Conservation (phyloP, 1,284 basidiomycete genomes). For the Ceratobasidium sp. region DNA sequence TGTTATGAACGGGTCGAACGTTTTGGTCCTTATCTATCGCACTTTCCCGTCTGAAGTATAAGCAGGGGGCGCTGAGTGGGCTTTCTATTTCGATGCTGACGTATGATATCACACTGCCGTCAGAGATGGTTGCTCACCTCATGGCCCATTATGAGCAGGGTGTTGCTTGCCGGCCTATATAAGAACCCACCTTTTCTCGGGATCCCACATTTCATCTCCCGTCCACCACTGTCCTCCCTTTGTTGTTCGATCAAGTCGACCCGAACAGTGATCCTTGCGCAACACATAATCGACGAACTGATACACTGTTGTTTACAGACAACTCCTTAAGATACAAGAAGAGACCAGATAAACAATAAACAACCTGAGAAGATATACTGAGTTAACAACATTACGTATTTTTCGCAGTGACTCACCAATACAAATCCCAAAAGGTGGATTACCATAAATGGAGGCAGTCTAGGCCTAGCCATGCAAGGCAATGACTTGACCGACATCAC, state of each 20-base stretch:
- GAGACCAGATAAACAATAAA: conserved; percentile 6
- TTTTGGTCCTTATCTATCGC: too few species aligned
- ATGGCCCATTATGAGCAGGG: not conserved
- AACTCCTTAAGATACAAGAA: not conserved
- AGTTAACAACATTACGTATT: not conserved
- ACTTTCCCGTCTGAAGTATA: too few species aligned
- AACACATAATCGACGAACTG: too few species aligned
- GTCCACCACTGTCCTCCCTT: not conserved
- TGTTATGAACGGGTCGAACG: too few species aligned
- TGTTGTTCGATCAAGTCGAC: too few species aligned
- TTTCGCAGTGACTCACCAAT: not conserved
- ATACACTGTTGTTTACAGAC: not conserved
- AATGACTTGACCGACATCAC: not conserved
- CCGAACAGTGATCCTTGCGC: too few species aligned
- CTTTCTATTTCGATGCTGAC: too few species aligned
- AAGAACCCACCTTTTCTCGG: not conserved
- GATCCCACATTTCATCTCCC: not conserved
- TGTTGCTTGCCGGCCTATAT: not conserved
- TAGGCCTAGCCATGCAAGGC: not conserved
- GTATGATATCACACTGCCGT: not conserved
- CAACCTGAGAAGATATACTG: not conserved
- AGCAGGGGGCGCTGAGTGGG: too few species aligned
- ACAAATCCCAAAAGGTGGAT: not conserved
- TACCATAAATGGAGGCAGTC: not conserved
- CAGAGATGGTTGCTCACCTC: not conserved